Conservation (phyloP, 1,284 basidiomycete genomes). For the Binderoboletus segoi region DNA sequence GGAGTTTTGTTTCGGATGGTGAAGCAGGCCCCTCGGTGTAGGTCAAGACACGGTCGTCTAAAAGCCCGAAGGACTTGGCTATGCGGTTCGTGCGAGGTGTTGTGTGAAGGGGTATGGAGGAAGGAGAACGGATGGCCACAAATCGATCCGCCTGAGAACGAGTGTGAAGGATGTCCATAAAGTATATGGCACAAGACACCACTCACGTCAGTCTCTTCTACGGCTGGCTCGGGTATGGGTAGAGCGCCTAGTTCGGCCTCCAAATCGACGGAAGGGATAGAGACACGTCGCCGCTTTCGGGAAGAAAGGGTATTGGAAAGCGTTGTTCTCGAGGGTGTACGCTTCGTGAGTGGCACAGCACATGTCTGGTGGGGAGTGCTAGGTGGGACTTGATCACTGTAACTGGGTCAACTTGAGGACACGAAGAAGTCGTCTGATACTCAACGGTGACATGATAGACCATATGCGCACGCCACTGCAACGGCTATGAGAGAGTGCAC, state of each 20-base stretch:
- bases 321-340: slow-evolving; percentile 35
- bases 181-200: background rate
- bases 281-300: slow-evolving; percentile 35
- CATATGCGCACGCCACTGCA: background rate
- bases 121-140: slow-evolving; percentile 42
- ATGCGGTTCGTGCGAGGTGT: slow-evolving; percentile 53
- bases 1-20: slow-evolving; percentile 35
- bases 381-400: slow-evolving; percentile 28
- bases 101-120: slow-evolving; percentile 44
- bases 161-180: slow-evolving; percentile 6
- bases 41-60: slow-evolving; percentile 47
- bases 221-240: slow-evolving; percentile 17
- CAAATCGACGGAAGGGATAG: slow-evolving; percentile 35
- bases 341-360: slow-evolving; percentile 31
- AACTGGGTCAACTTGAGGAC: slow-evolving; percentile 21
- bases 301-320: slow-evolving; percentile 33
- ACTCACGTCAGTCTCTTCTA: slow-evolving; percentile 36
- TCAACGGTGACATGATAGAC: slow-evolving; percentile 33
- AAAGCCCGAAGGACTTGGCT: slow-evolving; percentile 48
- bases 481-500: background rate
- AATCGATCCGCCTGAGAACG: slow-evolving; percentile 49
- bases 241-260: slow-evolving; percentile 25
- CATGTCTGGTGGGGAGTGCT: slow-evolving; percentile 34
- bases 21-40: slow-evolving; percentile 37
- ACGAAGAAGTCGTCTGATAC: slow-evolving; percentile 16